Percentiles rank a stretch among this genome's conserved stretches.
phyloP scores from a whole-genome alignment of 176 grass and related monocot species.

The barley (Hordeum vulgare) region DNA sequence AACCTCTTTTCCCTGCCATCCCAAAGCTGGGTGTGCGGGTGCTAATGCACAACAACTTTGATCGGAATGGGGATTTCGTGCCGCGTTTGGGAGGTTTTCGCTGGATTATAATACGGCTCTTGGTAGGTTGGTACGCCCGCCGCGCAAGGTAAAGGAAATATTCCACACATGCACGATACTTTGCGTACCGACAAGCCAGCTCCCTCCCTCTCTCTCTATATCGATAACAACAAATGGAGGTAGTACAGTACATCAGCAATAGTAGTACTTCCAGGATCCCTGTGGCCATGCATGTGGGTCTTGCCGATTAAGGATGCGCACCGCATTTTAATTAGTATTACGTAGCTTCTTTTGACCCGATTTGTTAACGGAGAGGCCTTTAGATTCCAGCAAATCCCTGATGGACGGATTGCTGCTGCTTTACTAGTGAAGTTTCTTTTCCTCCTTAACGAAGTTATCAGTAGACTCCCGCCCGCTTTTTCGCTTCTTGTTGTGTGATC shows the following conservation, averaged over 20 bases:
- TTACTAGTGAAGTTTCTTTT: neutral
- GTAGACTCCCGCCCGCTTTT: neutral
- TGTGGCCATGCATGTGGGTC: neutral
- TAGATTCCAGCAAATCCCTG: neutral
- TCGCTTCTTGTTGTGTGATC: neutral
- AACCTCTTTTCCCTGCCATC: neutral
- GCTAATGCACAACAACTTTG: neutral
- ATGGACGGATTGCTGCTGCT: neutral
- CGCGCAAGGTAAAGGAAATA: conserved; percentile 18
- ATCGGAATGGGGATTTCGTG: neutral
- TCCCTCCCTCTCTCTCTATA: neutral
- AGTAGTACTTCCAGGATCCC: neutral
- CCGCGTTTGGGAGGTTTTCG: neutral
- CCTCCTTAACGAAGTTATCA: neutral
- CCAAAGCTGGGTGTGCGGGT: neutral
- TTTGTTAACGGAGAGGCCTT: neutral
- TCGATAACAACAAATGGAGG: neutral
- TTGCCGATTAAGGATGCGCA: neutral
- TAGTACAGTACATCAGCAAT: neutral
- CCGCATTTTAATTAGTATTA: neutral
- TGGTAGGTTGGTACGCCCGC: conserved; percentile 7
- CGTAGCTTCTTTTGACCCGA: neutral
- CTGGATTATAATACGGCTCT: neutral
- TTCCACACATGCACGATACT: conserved; percentile 31
- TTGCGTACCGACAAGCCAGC: conserved; percentile 20